Conservation (phyloP, 495 filamentous ascomycete species). For the Bryoglossum gracile region DNA sequence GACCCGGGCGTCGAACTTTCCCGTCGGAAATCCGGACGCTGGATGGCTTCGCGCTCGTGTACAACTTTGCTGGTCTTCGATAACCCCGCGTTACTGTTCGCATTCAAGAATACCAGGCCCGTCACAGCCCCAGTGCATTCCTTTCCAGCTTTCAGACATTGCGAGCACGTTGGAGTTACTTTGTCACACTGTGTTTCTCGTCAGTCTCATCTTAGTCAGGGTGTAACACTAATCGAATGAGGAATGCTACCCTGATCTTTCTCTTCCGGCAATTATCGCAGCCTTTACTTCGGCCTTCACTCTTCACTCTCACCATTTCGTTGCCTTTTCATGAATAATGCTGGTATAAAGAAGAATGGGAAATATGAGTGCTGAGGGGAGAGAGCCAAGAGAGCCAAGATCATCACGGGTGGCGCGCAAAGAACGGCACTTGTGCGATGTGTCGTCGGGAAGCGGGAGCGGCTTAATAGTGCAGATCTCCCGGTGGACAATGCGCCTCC, state of each 20-base stretch:
- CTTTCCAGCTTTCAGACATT: not conserved
- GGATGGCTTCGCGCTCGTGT: not conserved
- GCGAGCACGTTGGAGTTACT: not conserved
- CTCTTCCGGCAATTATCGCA: conserved; percentile 1
- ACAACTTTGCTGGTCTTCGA: conserved; percentile 1
- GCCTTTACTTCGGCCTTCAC: conserved; percentile 7
- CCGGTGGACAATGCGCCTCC: no score
- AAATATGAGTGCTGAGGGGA: no score
- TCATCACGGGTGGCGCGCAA: no score
- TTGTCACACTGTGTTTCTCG: not conserved
- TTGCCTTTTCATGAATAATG: not conserved
- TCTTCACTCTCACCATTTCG: not conserved
- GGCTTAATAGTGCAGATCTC: no score
- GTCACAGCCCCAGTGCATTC: conserved; percentile 5
- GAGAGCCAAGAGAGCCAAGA: no score
- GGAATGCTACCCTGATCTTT: conserved; percentile 3
- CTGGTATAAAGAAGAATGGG: no score
- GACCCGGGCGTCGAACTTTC: no score
- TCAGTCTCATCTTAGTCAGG: not conserved
- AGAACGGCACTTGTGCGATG: no score
- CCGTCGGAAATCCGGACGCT: no score
- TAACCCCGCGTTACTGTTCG: not conserved
- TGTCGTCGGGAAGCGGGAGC: no score
- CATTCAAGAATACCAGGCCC: not conserved
- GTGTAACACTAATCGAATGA: not conserved